Conservation (phyloP, 345 rosid genomes). For the Moricandia moricandioides region DNA sequence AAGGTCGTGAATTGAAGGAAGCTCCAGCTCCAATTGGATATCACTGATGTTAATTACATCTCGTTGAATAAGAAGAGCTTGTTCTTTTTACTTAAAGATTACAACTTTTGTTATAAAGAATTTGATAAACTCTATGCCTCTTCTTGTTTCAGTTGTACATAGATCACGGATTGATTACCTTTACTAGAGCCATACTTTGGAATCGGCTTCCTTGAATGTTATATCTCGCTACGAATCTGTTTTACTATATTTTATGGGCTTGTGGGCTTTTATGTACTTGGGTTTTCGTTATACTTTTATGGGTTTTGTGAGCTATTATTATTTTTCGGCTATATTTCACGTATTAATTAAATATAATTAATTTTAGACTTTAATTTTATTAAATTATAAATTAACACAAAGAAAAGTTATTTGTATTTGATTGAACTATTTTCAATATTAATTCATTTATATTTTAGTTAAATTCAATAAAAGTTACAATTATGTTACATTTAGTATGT, state of each 20-base stretch:
- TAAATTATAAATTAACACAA: too few relatives aligned
- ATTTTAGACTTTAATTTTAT: too few relatives aligned
- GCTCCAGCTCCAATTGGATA: conserved; percentile 70
- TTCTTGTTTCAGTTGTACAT: conserved; percentile 6
- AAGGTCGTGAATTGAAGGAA: conserved; percentile 64
- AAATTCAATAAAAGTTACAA: too few relatives aligned
- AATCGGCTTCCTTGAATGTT: conserved; percentile 8
- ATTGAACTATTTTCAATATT: too few relatives aligned
- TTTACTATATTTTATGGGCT: background rate
- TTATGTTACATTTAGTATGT: too few relatives aligned
- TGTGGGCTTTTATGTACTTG: background rate
- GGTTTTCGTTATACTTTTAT: background rate
- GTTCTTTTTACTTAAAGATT: background rate
- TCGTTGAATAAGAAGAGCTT: background rate
- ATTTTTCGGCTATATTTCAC: background rate
- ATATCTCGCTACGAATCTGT: conserved; percentile 4
- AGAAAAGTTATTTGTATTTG: too few relatives aligned
- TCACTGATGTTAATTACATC: conserved; percentile 36
- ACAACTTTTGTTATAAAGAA: background rate
- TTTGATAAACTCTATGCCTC: background rate
- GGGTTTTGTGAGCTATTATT: background rate
- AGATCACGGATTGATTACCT: background rate
- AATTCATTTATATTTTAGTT: too few relatives aligned
- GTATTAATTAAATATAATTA: too few relatives aligned
- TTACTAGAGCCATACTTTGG: background rate